Evolutionary conservation across 306 rosid genomes (phyloP).

Genomic region (Quercus ilex): DNA sequence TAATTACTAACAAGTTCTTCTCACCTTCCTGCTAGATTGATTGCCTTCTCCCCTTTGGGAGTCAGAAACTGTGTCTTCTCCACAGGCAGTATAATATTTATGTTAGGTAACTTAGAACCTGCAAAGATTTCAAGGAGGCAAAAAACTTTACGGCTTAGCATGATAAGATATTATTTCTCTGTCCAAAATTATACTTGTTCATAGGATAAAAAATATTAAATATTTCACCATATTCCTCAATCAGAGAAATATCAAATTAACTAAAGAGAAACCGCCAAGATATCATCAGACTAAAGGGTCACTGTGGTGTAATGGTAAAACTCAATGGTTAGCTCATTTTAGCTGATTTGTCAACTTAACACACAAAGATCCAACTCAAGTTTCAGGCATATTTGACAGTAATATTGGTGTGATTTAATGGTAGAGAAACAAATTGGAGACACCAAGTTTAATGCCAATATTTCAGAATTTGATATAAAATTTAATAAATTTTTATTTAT

Average conservation of each 20-base stretch:
- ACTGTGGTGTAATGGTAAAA: background rate
- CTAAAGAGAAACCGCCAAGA: background rate
- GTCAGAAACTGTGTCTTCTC: constrained; percentile 45
- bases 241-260: background rate
- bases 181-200: background rate
- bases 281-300: background rate
- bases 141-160: background rate
- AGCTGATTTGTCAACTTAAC: background rate
- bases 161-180: background rate
- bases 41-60: constrained; percentile 50
- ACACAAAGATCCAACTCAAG: background rate
- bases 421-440: background rate
- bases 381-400: background rate
- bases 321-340: background rate
- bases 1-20: constrained; percentile 17
- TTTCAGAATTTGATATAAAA: background rate
- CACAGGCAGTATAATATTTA: constrained; percentile 54
- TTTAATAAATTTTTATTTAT: too few relatives aligned
- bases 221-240: background rate
- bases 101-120: constrained; percentile 73
- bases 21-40: constrained; percentile 86
- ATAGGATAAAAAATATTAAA: background rate
- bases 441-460: background rate
- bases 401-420: background rate
- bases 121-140: constrained; percentile 6